Base-by-base conservation (phyloP, 768 basidiomycete species). In the Austroboletus eburneus region DNA sequence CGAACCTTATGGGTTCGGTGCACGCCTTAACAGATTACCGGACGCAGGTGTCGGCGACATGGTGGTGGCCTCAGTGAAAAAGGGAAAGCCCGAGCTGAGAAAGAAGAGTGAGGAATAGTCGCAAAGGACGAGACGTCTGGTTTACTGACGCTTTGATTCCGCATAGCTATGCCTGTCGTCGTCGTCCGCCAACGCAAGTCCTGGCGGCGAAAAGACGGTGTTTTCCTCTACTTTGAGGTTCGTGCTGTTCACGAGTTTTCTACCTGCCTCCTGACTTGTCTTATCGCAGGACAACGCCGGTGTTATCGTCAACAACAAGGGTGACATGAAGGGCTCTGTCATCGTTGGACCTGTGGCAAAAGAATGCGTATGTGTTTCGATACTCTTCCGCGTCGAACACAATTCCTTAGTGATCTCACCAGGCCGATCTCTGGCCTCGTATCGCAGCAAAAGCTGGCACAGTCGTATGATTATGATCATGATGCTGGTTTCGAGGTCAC, bases 21-120 rank as follows among this genome's bases (percentile, higher is more conserved):
- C 96, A 55, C 92, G 87, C 68, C 81, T 98, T 41, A 98, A 98
- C 82, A 81, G 96, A 72, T 79, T 98, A 51, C 96, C 96, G 53
- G 95, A 96, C 69, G 93, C 89, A 52, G 87, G 86, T 77, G 89
- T 91, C 48, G 90, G 91, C 48, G 91, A 93, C 69, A 93, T 94
- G 91, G 83, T 94, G 52, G 88, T 95, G 49, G 91, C 91, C 49
- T 91, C 88, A 43, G 96, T 99, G 64, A 98, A 99, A 83, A 98
- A 98, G 80, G 96, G 96, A 70, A 98, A 99, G 77, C 96, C 96
- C 29, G 96, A 99, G 73, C 73, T 99, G 67, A 85, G 96, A 73
- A 99, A 99, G 80, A 99, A 99, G 79, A 95, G 92, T 95, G 68
- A 63, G 92, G n/a, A n/a, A n/a, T n/a, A n/a, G n/a, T n/a, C n/a